Evolutionary conservation across 2,329 filamentous ascomycete genomes (phyloP).

Genomic region (Trichoderma asperellum): DNA sequence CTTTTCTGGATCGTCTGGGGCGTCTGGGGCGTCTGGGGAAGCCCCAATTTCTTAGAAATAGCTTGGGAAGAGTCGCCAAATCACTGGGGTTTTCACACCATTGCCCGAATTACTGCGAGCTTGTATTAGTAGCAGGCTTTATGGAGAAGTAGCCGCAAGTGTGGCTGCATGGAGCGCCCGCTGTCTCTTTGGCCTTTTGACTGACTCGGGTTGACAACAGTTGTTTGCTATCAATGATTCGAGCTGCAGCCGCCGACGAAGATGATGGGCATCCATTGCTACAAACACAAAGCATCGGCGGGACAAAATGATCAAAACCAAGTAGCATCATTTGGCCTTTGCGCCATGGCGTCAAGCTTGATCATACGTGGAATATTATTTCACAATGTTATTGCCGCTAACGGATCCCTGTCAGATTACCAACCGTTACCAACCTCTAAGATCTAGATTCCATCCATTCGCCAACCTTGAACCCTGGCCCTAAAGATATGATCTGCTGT

Average conservation of each 20-base stretch:
- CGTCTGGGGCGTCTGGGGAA: conserved; percentile 10
- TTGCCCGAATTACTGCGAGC: not conserved
- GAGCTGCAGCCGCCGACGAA: not conserved
- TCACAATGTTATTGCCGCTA: conserved; percentile 1
- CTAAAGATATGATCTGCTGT: not conserved
- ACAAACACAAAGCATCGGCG: not conserved
- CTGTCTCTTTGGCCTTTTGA: not conserved
- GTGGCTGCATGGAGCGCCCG: conserved; percentile 14
- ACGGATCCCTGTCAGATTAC: not conserved
- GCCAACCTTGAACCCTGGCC: not conserved
- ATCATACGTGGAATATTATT: conserved; percentile 25
- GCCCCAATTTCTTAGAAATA: not conserved
- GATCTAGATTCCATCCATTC: not conserved
- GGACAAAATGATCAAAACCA: not conserved
- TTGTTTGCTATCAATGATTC: not conserved
- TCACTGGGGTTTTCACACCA: not conserved
- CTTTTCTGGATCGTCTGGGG: conserved; percentile 3
- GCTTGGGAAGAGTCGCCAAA: not conserved
- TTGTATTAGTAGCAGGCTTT: not conserved
- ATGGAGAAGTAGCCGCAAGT: not conserved
- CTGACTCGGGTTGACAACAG: not conserved
- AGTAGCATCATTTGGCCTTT: not conserved
- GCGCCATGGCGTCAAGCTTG: not conserved
- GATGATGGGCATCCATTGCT: not conserved
- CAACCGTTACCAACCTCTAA: not conserved